Base-by-base conservation (phyloP, 2,329 filamentous ascomycete species). In the Trichoderma afroharzianum region DNA sequence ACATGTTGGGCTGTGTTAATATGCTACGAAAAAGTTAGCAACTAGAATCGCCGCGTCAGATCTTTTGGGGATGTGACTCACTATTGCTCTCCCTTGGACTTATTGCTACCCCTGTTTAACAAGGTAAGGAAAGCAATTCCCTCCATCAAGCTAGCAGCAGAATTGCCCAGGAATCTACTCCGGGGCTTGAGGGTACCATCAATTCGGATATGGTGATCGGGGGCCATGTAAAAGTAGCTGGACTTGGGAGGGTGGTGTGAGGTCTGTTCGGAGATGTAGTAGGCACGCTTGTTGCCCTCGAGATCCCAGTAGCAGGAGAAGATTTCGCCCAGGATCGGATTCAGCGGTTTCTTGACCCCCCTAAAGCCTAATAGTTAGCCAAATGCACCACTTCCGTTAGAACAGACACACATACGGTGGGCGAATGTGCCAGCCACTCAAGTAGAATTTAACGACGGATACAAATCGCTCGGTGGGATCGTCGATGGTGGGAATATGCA, bases 181-280 rank as follows among this genome's bases (percentile, higher is more conserved):
- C 95, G 89, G 1, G 96, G 96, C 81, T 98, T 98, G 75, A 99
- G 85, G 4, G 94, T 97, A 24, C 96, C 96, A 78, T 99, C 96
- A 77, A 99, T 97, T 71, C 96, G 90, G 76, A 99, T 97, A 79
- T 97, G 85, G 79, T 98, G 94, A 69, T 97, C 91, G 3, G 96
- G 96, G 0, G 93, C 95, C 91, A 97, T 95, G 84, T 97, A 99
- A 82, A 99, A 99, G 85, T 99, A 99, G 82, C 94, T 97, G 61
- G 95, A 98, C 84, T 99, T 99, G 32, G 96, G 96, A 36, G 96
- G 96, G 79, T 99, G 96, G 81, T 99, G 96, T 32, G 95, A 98
- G 1, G 96, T 99, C 82, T 99, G 96, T 82, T 99, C 96, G 62
- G 95, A 91, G 76, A 99, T 94, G 83, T 99, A 99, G 84, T 97